Base-by-base conservation (phyloP, 2,329 filamentous ascomycete genomes). In the Mollisiaceae sp. region DNA sequence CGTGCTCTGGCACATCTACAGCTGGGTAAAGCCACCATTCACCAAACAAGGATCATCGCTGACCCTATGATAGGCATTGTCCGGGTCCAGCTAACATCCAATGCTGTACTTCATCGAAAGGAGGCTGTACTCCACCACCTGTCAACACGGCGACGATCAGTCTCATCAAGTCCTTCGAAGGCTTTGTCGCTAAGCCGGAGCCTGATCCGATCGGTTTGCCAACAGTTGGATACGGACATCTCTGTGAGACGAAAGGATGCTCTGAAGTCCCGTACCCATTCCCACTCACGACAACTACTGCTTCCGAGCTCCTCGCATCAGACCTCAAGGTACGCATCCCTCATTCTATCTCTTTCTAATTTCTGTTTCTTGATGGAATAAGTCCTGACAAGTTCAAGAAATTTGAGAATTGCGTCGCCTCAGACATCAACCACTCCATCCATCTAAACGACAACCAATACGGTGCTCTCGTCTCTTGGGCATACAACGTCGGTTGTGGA, bases 211-310 rank as follows among this genome's bases (percentile, higher is more conserved):
- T 60, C 14, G 35, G 45, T 20, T 50, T 60, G 24, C 80, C 81
- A 0, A 85, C 81, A 4, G 79, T 85, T 0, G 83, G 82, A 2
- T 84, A 83, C 66, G 83, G 83, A 18, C 83, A 85, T 69, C 75
- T 82, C 11, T 85, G 82, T 74, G 65, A 71, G 39, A 75, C 78
- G 9, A 66, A 73, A 8, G 74, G 70, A 14, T 85, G 82, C 73
- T 70, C 77, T 1, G 82, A 85, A 39, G 78, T 85, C 35, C 71
- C 74, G 9, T 84, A 82, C 71, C 65, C 74, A 0, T 81, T 83
- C 66, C 83, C 83, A 0, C 73, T 85, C 18, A 80, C 78, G 3
- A 68, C 78, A 35, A 71, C 72, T 1, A 76, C 79, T 27, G 83
- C 79, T 24, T 76, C 78, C 54, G 73, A 75, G 54, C 74, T 84